phyloP scores from a whole-genome alignment of 2,329 filamentous ascomycete genomes.

The Alternaria arborescens region DNA sequence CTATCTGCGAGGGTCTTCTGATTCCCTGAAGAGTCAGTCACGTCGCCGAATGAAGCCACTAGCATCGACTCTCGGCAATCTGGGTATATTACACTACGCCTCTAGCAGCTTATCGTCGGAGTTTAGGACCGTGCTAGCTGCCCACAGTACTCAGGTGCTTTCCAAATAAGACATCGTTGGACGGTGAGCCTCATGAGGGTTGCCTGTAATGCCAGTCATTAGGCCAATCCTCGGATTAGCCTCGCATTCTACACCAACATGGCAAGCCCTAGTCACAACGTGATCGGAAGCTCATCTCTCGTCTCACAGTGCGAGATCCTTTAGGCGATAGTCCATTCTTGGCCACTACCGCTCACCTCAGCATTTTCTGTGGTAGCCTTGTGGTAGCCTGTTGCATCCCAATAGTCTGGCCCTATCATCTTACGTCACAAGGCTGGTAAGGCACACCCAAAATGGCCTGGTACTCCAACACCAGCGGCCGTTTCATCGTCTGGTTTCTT shows the following conservation, averaged over 20 bases:
- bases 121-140: slow-evolving; percentile 24
- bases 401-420: neutral
- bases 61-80: slow-evolving; percentile 23
- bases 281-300: neutral
- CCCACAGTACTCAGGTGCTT: neutral
- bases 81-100: slow-evolving; percentile 21
- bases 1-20: slow-evolving; percentile 1
- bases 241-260: neutral
- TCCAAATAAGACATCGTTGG: neutral
- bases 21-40: slow-evolving; percentile 8
- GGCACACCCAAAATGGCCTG: slow-evolving; percentile 1
- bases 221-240: neutral
- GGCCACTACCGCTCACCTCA: neutral
- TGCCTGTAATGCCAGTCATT: neutral
- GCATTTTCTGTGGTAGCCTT: neutral
- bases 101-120: slow-evolving; percentile 14
- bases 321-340: neutral
- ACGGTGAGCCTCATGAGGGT: neutral
- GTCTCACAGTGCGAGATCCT: slow-evolving; percentile 1
- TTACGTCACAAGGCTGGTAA: slow-evolving; percentile 2
- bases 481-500: slow-evolving; percentile 10
- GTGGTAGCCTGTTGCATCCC: slow-evolving; percentile 1
- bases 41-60: slow-evolving; percentile 11
- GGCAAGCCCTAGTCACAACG: neutral
- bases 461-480: slow-evolving; percentile 3